Conservation (phyloP, 2,329 filamentous ascomycete species). For the Ceratocystis papillata region DNA sequence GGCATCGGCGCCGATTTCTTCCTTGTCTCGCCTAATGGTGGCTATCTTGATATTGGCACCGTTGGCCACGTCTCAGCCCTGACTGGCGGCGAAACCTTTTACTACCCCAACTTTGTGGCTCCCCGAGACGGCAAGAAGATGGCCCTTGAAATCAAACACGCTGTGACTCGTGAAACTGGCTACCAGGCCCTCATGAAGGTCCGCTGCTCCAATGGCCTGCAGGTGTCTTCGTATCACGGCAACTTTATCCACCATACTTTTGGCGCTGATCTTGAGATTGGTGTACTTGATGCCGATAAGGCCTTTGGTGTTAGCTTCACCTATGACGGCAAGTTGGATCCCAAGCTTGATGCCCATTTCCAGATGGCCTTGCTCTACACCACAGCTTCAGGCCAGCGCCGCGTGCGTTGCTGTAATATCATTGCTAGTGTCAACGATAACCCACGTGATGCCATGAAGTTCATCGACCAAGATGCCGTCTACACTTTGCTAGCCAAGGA, state of each 20-base stretch:
- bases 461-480: slow-evolving; percentile 91
- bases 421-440: slow-evolving; percentile 86
- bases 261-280: slow-evolving; percentile 87
- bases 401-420: slow-evolving; percentile 85
- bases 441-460: slow-evolving; percentile 75
- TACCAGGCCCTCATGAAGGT: slow-evolving; percentile 98
- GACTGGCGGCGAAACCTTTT: slow-evolving; percentile 91
- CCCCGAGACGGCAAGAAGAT: slow-evolving; percentile 77
- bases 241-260: slow-evolving; percentile 95
- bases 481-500: slow-evolving; percentile 84
- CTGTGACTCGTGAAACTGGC: slow-evolving; percentile 79
- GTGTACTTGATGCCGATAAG: slow-evolving; percentile 85
- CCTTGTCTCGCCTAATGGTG: slow-evolving; percentile 77
- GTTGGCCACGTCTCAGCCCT: slow-evolving; percentile 77
- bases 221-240: slow-evolving; percentile 87
- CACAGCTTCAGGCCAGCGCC: slow-evolving; percentile 73
- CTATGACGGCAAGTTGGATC: slow-evolving; percentile 95
- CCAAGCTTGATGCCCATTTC: slow-evolving; percentile 94
- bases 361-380: slow-evolving; percentile 93
- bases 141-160: slow-evolving; percentile 73
- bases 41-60: slow-evolving; percentile 86
- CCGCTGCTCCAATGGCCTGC: slow-evolving; percentile 88
- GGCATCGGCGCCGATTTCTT: slow-evolving; percentile 93
- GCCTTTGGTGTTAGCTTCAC: slow-evolving; percentile 82
- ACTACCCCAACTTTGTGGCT: slow-evolving; percentile 91